Evolutionary conservation across 108 stramenopile species (phyloP).

Genomic region (Cylindrotheca closterium): DNA sequence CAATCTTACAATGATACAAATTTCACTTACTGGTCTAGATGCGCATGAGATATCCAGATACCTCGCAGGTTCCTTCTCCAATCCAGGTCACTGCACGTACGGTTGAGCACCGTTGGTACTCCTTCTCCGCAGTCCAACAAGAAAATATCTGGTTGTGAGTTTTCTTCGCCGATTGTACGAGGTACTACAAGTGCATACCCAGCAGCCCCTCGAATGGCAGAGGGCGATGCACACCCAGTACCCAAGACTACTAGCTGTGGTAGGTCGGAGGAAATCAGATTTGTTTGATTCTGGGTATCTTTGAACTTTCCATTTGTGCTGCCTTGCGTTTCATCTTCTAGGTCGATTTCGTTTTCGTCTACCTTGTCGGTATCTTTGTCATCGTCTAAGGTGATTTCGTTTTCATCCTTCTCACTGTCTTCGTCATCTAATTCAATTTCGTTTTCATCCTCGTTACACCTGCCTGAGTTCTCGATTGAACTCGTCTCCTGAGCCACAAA

Average conservation of each 20-base stretch:
- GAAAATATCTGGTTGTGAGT: slow-evolving; percentile 13
- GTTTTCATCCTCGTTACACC: too few relatives aligned
- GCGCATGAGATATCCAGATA: slow-evolving; percentile 86
- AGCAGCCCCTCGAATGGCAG: slow-evolving; percentile 67
- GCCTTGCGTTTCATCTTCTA: slow-evolving; percentile 5
- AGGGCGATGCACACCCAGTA: slow-evolving; percentile 87
- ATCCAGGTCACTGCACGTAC: slow-evolving; percentile 23
- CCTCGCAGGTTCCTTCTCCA: slow-evolving; percentile 40
- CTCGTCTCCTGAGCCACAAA: not conserved
- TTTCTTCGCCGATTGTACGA: not conserved
- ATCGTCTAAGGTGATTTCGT: slow-evolving; percentile 1
- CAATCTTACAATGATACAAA: too few relatives aligned
- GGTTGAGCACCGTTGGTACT: slow-evolving; percentile 49
- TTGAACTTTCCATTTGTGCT: too few relatives aligned
- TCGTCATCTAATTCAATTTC: slow-evolving; percentile 42
- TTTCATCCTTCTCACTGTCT: not conserved
- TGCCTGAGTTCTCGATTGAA: slow-evolving; percentile 10
- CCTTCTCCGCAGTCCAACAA: slow-evolving; percentile 83
- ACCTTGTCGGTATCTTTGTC: too few relatives aligned
- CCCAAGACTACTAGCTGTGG: slow-evolving; percentile 70
- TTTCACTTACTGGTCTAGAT: slow-evolving; percentile 58
- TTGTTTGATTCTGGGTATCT: slow-evolving; percentile 1
- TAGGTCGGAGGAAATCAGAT: not conserved
- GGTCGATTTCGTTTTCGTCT: slow-evolving; percentile 28
- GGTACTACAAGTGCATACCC: slow-evolving; percentile 66